Percentiles rank a stretch among this genome's conserved stretches.
Conservation (phyloP, 768 basidiomycete species). For the Boletellus ananiceps region DNA sequence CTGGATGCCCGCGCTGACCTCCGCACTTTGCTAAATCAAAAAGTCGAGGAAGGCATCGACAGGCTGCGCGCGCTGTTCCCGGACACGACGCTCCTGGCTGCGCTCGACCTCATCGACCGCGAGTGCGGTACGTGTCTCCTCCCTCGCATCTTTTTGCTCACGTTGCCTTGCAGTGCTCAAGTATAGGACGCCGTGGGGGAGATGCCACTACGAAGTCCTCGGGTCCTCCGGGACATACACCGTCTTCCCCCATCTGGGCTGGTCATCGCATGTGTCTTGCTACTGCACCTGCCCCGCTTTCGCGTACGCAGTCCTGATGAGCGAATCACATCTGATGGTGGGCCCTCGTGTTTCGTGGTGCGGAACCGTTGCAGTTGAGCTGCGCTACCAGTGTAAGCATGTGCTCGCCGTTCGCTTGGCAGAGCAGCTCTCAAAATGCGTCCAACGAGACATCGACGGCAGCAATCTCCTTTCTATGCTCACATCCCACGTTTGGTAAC, state of each 20-base stretch:
- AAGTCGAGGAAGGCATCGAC: conserved; percentile 52
- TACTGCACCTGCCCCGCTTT: conserved; percentile 80
- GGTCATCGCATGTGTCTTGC: conserved; percentile 38
- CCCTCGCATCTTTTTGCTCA: not conserved
- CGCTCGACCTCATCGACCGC: conserved; percentile 73
- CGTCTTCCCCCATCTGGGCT: conserved; percentile 48
- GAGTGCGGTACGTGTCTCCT: conserved; percentile 48
- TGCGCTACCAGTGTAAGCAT: conserved; percentile 67
- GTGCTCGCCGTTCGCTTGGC: conserved; percentile 64
- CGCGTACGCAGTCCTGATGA: conserved; percentile 54
- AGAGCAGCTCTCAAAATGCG: conserved; percentile 44
- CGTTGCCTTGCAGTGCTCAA: conserved; percentile 48
- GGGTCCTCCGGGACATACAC: conserved; percentile 61
- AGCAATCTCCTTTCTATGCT: conserved; percentile 44
- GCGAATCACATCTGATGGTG: conserved; percentile 64
- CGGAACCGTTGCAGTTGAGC: not conserved
- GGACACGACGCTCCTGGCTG: conserved; percentile 59
- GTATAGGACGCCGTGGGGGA: conserved; percentile 53
- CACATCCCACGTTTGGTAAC: conserved; percentile 13
- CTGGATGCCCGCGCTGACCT: not conserved
- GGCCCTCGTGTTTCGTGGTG: conserved; percentile 4
- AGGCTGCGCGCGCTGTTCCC: conserved; percentile 57
- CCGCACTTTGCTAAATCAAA: not conserved
- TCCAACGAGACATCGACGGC: conserved; percentile 43
- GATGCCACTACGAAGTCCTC: conserved; percentile 60